Base-by-base conservation (phyloP, 208 protist genomes). In the Polymyxa betae region DNA sequence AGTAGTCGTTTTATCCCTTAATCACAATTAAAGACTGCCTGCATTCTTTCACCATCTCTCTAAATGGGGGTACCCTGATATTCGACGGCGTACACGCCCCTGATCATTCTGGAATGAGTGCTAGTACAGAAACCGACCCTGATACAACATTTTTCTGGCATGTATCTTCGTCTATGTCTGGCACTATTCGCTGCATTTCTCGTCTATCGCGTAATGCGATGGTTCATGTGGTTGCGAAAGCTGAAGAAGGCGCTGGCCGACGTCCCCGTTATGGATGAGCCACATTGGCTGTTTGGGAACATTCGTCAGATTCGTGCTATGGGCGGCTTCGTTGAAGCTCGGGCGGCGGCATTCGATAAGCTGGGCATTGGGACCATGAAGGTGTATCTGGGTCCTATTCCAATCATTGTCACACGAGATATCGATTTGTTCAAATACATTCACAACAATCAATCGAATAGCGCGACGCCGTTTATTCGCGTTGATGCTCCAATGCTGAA, bases 201-300 rank as follows among this genome's bases (percentile, higher is more conserved):
- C 49, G 49, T 24, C 5, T 60, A 60, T 24, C 49, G 24, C 24
- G 49, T 5, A 5, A 24, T 60, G 12, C 49, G 49, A 5, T 82
- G 5, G 5, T n/a, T 82, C 35, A 35, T 43, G 16, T 82, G 72
- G 72, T 35, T 35, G 35, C 5, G n/a, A 35, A 5, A 35, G 16
- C n/a, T 82, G 10, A 43, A 82, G 16, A n/a, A 45, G 16, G 72
- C 72, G 5, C 16, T 82, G 72, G 40, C n/a, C 72, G 16, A 35
- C 72, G 72, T 82, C 72, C 72, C 72, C 5, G 16, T n/a, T 35
- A 5, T 82, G 16, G 72, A n/a, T 43, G 35, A 82, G n/a, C 72
- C 72, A n/a, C 72, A 82, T 43, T 82, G 72, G 72, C 72, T 82
- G 40, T 82, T 35, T 12, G 72, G 72, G 10, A 82, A 82, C n/a